These are phyloP conservation scores for Plasmodium relictum DNA, from an alignment of 169 alveolate genomes.

Conservation along the genomic window DNA sequence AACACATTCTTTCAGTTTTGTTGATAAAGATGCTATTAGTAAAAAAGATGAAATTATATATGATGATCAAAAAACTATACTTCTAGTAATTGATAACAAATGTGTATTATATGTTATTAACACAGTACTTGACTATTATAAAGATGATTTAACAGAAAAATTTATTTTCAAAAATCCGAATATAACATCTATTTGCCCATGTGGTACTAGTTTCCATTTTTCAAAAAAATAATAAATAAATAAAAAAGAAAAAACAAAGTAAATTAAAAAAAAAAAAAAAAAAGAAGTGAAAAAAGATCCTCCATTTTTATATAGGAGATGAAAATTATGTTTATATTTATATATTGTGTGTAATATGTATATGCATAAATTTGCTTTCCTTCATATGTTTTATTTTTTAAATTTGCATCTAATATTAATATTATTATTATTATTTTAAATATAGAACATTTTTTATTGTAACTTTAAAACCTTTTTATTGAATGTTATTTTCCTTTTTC, in stretches of 20 bases:
- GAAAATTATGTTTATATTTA: no score
- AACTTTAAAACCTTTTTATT: not conserved
- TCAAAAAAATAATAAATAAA: constrained; percentile 8
- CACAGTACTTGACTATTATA: constrained; percentile 58
- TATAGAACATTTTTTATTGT: no score
- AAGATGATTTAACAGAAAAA: constrained; percentile 61
- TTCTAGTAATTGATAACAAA: constrained; percentile 59
- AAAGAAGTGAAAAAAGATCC: no score
- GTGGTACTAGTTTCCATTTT: constrained; percentile 74
- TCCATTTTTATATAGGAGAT: no score
- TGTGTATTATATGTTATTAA: constrained; percentile 60
- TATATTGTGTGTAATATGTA: no score
- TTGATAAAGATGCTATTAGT: constrained; percentile 28
- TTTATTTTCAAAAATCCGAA: constrained; percentile 70
- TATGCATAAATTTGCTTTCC: no score
- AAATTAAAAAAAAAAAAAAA: not conserved
- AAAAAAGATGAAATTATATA: constrained; percentile 54
- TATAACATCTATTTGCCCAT: constrained; percentile 66
- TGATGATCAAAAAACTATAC: constrained; percentile 34
- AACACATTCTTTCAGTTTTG: constrained; percentile 57
- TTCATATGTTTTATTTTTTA: no score
- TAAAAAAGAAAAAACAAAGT: constrained; percentile 22
- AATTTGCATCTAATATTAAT: no score
- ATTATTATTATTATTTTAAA: no score
- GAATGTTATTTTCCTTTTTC: constrained; percentile 49